Evolutionary conservation across 1,139 yeast species (phyloP).

Genomic region (Geotrichum armillariae): DNA sequence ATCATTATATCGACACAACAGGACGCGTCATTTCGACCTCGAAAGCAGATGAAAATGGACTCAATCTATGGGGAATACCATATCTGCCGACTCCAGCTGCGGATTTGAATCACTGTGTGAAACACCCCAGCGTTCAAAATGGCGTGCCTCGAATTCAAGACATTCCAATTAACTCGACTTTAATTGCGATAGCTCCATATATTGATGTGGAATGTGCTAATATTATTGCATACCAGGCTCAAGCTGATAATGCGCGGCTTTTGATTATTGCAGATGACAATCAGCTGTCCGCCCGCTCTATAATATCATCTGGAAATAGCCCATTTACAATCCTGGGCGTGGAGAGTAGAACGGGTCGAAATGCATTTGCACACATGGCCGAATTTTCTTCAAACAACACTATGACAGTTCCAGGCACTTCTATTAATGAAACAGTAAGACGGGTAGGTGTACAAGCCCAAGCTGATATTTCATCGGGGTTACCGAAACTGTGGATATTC

Average conservation of each 20-base stretch:
- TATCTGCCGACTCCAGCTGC: conserved; percentile 17
- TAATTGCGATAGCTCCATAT: conserved; percentile 21
- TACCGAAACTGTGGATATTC: conserved; percentile 24
- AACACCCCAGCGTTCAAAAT: conserved; percentile 12
- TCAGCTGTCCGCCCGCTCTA: background rate
- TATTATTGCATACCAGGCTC: conserved; percentile 19
- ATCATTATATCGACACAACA: conserved; percentile 12
- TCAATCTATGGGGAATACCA: conserved; percentile 21
- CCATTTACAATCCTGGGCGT: conserved; percentile 15
- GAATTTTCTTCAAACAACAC: conserved; percentile 14
- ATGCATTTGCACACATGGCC: conserved; percentile 18
- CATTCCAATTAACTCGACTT: conserved; percentile 16
- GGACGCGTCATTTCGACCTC: conserved; percentile 14
- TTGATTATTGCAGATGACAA: conserved; percentile 20
- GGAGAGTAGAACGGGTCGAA: conserved; percentile 9
- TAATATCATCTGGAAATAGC: conserved; percentile 6
- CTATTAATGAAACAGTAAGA: conserved; percentile 1
- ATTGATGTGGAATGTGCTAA: conserved; percentile 13
- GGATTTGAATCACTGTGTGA: conserved; percentile 11
- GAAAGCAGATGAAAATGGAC: conserved; percentile 12
- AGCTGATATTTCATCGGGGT: conserved; percentile 1
- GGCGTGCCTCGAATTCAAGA: conserved; percentile 13
- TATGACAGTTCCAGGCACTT: conserved; percentile 9
- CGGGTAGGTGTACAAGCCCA: conserved; percentile 19
- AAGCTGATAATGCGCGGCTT: conserved; percentile 16